Conservation (phyloP, 2,329 filamentous ascomycete genomes). For the Aspergillus neoniger region DNA sequence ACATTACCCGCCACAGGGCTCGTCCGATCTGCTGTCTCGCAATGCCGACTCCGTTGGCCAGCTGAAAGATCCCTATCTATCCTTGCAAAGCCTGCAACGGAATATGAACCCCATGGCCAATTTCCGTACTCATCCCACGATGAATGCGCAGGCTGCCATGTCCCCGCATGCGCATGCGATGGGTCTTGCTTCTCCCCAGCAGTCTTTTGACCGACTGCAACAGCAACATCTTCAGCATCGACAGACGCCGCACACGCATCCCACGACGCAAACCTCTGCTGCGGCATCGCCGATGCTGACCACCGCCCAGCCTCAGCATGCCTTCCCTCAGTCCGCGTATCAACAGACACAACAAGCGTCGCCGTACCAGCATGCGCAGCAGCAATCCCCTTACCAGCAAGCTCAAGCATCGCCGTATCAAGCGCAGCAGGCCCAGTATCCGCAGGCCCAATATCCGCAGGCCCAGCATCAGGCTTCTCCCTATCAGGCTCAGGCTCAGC, state of each 20-base stretch:
- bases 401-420: conserved; percentile 12
- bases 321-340: conserved; percentile 8
- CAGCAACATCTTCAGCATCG: conserved; percentile 33
- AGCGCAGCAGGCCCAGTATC: conserved; percentile 11
- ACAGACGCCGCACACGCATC: conserved; percentile 18
- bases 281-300: conserved; percentile 24
- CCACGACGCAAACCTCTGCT: conserved; percentile 15
- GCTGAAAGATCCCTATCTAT: conserved; percentile 27
- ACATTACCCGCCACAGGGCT: conserved; percentile 32
- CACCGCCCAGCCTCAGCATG: conserved; percentile 20
- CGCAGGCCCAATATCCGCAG: conserved; percentile 19
- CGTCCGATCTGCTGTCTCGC: conserved; percentile 32
- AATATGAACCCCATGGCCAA: conserved; percentile 35
- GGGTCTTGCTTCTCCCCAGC: conserved; percentile 35
- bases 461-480: conserved; percentile 20
- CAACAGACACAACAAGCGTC: conserved; percentile 12
- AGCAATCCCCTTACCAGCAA: conserved; percentile 12
- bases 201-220: conserved; percentile 32
- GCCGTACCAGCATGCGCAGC: conserved; percentile 7
- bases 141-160: conserved; percentile 31
- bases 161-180: conserved; percentile 32
- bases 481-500: conserved; percentile 21
- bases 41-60: conserved; percentile 31
- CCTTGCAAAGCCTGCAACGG: conserved; percentile 33
- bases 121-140: conserved; percentile 29